Percentiles rank a stretch among this genome's conserved stretches.
phyloP scores from a whole-genome alignment of 2,329 filamentous ascomycete species.

The Chaetomiaceae sp. region DNA sequence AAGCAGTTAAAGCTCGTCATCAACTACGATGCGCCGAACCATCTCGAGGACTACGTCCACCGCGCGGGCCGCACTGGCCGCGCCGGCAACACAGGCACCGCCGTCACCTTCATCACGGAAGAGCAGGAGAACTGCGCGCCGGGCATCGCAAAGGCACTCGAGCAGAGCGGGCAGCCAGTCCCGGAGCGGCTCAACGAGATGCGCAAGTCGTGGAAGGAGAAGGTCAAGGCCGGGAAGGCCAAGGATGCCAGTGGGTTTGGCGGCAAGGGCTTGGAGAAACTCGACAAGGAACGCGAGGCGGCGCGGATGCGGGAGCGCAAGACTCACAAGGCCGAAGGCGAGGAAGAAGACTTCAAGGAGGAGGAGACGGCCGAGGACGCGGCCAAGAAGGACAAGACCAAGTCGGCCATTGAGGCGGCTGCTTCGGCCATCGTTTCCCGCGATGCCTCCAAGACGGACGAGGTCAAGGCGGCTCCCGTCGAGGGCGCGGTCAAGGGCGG shows the following conservation, averaged over 20 bases:
- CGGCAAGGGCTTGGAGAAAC: conserved; percentile 85
- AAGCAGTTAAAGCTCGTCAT: conserved; percentile 94
- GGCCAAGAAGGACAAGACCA: conserved; percentile 63
- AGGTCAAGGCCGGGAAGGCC: conserved; percentile 87
- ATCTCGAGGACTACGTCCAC: conserved; percentile 95
- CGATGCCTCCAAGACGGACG: conserved; percentile 46
- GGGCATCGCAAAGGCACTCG: conserved; percentile 86
- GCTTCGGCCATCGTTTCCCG: conserved; percentile 54
- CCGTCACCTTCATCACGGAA: conserved; percentile 88
- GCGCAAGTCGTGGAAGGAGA: conserved; percentile 73
- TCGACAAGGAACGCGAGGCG: conserved; percentile 87
- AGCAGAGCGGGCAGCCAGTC: conserved; percentile 80
- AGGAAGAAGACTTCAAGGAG: conserved; percentile 74
- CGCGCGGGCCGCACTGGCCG: conserved; percentile 89
- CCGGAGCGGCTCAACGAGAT: conserved; percentile 65
- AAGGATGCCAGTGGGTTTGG: conserved; percentile 89
- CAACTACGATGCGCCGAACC: conserved; percentile 91
- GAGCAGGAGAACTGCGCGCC: conserved; percentile 88
- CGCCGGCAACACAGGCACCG: conserved; percentile 90
- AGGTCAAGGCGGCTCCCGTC: conserved; percentile 29
- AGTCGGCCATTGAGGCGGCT: conserved; percentile 60
- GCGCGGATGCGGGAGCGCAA: conserved; percentile 82
- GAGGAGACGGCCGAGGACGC: conserved; percentile 63
- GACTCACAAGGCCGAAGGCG: conserved; percentile 82
- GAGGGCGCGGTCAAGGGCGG: conserved; percentile 31